phyloP scores from a whole-genome alignment of 306 rosid genomes.

The Cucumis melo region DNA sequence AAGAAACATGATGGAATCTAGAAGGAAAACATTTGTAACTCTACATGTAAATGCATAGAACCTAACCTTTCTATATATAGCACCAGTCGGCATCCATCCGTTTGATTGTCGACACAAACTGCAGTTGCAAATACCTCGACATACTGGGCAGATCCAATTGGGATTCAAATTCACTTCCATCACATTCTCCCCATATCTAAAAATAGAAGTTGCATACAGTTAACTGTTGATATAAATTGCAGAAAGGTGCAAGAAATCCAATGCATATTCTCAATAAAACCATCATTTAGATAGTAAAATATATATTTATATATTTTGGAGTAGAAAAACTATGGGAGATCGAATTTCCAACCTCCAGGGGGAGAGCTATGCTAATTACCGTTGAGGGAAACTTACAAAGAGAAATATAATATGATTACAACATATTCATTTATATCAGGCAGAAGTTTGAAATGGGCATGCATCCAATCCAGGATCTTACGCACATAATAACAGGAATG shows the following conservation, averaged over 20 bases:
- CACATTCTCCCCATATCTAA: slow-evolving; percentile 69
- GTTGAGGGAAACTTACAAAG: background rate
- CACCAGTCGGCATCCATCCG: slow-evolving; percentile 71
- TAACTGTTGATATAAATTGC: background rate
- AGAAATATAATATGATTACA: background rate
- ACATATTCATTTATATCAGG: background rate
- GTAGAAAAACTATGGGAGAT: no score
- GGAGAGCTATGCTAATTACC: no score
- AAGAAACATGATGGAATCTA: background rate
- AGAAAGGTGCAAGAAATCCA: background rate
- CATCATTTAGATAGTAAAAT: background rate
- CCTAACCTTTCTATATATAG: slow-evolving; percentile 46
- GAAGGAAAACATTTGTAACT: background rate
- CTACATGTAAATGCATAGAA: background rate
- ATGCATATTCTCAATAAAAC: background rate
- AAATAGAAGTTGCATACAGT: background rate
- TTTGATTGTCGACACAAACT: slow-evolving; percentile 47
- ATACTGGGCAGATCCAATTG: slow-evolving; percentile 55
- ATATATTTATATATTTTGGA: no score
- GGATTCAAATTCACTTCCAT: slow-evolving; percentile 29
- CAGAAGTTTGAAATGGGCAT: background rate
- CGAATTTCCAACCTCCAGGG: no score
- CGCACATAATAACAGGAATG: background rate
- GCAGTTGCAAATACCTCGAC: slow-evolving; percentile 73
- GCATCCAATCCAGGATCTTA: background rate